These are phyloP conservation scores for Euphorbia pulcherrima DNA, from an alignment of 345 rosid genomes.

Conservation along the genomic window DNA sequence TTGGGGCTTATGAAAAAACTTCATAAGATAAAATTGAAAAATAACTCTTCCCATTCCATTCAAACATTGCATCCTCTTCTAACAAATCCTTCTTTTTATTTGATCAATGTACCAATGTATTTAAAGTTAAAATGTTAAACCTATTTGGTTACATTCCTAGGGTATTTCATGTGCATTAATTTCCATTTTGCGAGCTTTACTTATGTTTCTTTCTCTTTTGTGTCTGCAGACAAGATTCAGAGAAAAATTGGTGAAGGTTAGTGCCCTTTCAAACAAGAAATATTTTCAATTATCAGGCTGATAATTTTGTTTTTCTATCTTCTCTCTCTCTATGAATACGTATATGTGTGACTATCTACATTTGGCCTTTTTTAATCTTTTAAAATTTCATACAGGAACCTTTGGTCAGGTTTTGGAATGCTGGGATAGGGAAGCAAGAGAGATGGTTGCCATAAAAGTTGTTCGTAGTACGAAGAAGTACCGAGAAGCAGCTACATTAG, in stretches of 20 bases:
- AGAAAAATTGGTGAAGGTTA: slow-evolving; percentile 70
- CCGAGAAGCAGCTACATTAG: slow-evolving; percentile 63
- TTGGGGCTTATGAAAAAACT: not conserved
- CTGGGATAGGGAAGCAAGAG: slow-evolving; percentile 62
- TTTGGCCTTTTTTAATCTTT: slow-evolving; percentile 2
- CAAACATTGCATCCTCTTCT: not conserved
- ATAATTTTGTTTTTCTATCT: not conserved
- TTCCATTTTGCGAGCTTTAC: not conserved
- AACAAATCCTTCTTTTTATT: not conserved
- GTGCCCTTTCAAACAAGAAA: slow-evolving; percentile 1
- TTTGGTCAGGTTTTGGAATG: slow-evolving; percentile 79
- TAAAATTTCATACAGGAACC: slow-evolving; percentile 42
- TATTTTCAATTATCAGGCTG: not conserved
- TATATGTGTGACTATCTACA: not conserved
- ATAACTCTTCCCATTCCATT: not conserved
- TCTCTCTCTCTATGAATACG: not conserved
- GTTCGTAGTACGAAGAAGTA: slow-evolving; percentile 60
- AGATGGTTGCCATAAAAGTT: slow-evolving; percentile 64
- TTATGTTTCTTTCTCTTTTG: slow-evolving; percentile 6
- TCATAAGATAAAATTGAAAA: not conserved
- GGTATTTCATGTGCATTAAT: slow-evolving; percentile 2
- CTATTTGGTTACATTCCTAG: slow-evolving; percentile 3
- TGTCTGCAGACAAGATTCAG: slow-evolving; percentile 56
- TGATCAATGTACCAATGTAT: not conserved
- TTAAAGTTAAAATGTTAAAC: too few species aligned